Base-by-base conservation (phyloP, 2,329 filamentous ascomycete genomes). In the Curvularia sp. region DNA sequence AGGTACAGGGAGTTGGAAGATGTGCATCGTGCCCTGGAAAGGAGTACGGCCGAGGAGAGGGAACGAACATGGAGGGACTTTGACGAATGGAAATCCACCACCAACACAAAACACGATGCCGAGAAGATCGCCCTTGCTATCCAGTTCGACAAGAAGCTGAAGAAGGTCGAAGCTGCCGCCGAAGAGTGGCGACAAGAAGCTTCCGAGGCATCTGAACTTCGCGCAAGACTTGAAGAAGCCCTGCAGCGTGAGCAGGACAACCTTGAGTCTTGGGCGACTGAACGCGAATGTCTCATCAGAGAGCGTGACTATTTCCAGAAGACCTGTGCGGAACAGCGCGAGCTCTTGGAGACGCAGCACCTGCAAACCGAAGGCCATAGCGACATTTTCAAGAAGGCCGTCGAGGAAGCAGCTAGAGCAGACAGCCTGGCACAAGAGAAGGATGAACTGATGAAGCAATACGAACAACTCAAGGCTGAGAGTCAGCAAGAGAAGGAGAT, bases 221-320 rank as follows among this genome's bases (percentile, higher is more conserved):
- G 70, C 38, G 67, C 65, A 32, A 70, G 79, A 48, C 77, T 81
- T 57, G 78, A 81, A 58, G 70, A 81, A 51, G 69, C 79, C 52
- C 79, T 80, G 56, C 79, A 80, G 61, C 77, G 79, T 43, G 79
- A 81, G 63, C 75, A 80, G 32, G 80, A 82, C 53, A 77, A 74
- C 52, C 78, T 79, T 50, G 75, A 80, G 51, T 78, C 79, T 12
- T 84, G 84, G 77, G 77, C 80, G 43, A 77, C 80, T 55, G 78
- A 80, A 53, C 72, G 74, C 7, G 72, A 77, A 30, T 65, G 61
- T 5, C 71, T 80, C 43, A 70, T 67, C 41, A 75, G 73, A 60
- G 83, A 86, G 63, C 80, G 81, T 49, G 80, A 82, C 48, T 79
- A 78, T 42, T 72, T 85, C 59, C 79, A 79, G 49, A 82, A 81